Conservation (phyloP, 106 monocot species). For the Dioscorea dumetorum region DNA sequence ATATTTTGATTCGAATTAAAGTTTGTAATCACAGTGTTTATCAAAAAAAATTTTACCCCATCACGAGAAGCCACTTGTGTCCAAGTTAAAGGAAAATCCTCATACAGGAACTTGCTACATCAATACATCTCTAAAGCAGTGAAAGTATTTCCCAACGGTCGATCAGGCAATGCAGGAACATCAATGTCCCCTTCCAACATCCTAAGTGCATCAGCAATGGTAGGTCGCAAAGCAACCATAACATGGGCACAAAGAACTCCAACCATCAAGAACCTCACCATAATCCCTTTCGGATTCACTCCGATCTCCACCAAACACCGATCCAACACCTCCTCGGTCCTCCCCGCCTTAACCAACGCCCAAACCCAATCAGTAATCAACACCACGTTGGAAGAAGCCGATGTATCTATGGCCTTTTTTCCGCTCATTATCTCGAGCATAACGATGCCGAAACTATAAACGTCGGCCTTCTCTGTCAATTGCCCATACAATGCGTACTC, state of each 20-base stretch:
- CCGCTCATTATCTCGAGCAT: constrained; percentile 81
- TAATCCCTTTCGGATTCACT: constrained; percentile 34
- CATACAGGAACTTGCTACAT: no score
- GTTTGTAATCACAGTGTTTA: no score
- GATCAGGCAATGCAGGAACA: constrained; percentile 48
- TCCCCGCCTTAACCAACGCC: constrained; percentile 59
- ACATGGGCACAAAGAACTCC: constrained; percentile 71
- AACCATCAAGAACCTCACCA: constrained; percentile 75
- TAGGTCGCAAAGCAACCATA: constrained; percentile 67
- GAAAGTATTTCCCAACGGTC: constrained; percentile 14
- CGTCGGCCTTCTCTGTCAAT: constrained; percentile 93
- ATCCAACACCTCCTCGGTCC: constrained; percentile 48
- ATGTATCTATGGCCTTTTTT: constrained; percentile 56
- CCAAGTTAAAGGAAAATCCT: no score
- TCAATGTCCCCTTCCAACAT: constrained; percentile 75
- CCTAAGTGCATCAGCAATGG: constrained; percentile 63
- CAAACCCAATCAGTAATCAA: constrained; percentile 87
- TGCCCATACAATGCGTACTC: constrained; percentile 96
- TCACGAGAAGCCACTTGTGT: no score
- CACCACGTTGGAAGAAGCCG: constrained; percentile 19
- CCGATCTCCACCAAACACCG: constrained; percentile 9
- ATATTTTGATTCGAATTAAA: no score
- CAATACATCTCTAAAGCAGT: no score
- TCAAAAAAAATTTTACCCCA: no score
- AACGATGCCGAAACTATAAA: constrained; percentile 82